Base-by-base conservation (phyloP, 176 grass and related monocot genomes). In the Themeda triandra region DNA sequence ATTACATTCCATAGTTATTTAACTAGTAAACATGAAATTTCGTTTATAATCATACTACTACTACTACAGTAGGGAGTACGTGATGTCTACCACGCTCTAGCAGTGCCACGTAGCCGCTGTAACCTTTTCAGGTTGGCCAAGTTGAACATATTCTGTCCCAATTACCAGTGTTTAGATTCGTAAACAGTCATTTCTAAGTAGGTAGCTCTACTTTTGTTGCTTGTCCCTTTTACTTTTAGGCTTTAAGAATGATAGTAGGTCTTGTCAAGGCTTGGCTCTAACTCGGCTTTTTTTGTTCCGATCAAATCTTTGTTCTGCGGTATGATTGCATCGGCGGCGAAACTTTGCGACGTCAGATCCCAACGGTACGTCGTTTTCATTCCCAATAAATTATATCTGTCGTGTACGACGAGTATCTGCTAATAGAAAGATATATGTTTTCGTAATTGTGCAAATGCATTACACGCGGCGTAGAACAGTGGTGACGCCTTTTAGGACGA, bases 341-440 rank as follows among this genome's bases (percentile, higher is more conserved):
- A 83, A 59, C 49, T 81, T 73, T 30, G 32, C 13, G 33, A 49
- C 44, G 77, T n/a, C 84, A 93, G 94, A 96, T 87, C 91, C 94
- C 6, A 93, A 96, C 74, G 94, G 91, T 96, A 93, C 73, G 86
- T 74, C 73, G 54, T 81, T 73, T 86, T 83, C 63, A 13, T 58
- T 13, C 19, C 6, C 12, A 49, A 71, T 36, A 14, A 42, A 75
- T 39, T 27, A 7, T 15, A 42, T 64, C 73, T 83, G 51, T 36
- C 40, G 1, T n/a, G 28, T 45, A 10, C 66, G 29, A 79, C 19
- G 54, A 9, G 27, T 24, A 45, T 71, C 78, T 65, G 31, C 64
- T 48, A 28, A 2, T n/a, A 17, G 2, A 33, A 37, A 6, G 5
- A 32, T 58, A 31, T 71, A 9, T 27, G 12, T 71, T 23, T n/a